A percentile compares a stretch with the other conserved stretches of the same genome.
These are phyloP conservation scores for Hyphodiscus hymeniophilus DNA, from an alignment of 495 filamentous ascomycete species.

Conservation along the genomic window DNA sequence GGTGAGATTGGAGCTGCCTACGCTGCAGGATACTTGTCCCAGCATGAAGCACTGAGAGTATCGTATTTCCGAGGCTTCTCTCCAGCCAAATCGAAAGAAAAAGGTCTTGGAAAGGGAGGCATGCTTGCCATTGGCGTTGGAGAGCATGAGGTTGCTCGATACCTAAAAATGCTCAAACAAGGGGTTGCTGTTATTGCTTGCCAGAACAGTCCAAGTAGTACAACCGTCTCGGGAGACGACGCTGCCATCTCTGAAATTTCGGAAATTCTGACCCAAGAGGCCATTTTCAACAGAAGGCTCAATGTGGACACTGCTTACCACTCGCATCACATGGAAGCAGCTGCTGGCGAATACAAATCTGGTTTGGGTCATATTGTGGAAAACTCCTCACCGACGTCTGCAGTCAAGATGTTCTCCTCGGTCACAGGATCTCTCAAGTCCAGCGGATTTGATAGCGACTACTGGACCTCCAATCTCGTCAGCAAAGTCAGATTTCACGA, in stretches of 20 bases:
- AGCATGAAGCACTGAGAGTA: constrained; percentile 42
- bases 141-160: constrained; percentile 21
- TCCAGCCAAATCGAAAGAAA: neutral
- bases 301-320: constrained; percentile 53
- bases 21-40: constrained; percentile 37
- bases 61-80: constrained; percentile 35
- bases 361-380: too few species aligned
- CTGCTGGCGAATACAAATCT: too few species aligned
- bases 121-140: constrained; percentile 45
- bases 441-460: constrained; percentile 17
- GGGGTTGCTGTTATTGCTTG: constrained; percentile 29
- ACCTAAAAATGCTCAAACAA: constrained; percentile 20
- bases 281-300: constrained; percentile 42
- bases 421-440: constrained; percentile 23
- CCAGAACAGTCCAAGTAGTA: constrained; percentile 47
- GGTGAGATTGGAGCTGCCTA: constrained; percentile 54
- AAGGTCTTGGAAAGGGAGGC: constrained; percentile 20
- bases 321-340: constrained; percentile 53
- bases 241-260: constrained; percentile 37
- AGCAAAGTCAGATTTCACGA: constrained; percentile 37
- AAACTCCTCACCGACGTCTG: too few species aligned
- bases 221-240: constrained; percentile 48
- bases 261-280: constrained; percentile 29
- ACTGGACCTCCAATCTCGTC: constrained; percentile 47
- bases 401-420: constrained; percentile 30